Conservation (phyloP, 176 grass and related monocot genomes). For the Zea luxurians region DNA sequence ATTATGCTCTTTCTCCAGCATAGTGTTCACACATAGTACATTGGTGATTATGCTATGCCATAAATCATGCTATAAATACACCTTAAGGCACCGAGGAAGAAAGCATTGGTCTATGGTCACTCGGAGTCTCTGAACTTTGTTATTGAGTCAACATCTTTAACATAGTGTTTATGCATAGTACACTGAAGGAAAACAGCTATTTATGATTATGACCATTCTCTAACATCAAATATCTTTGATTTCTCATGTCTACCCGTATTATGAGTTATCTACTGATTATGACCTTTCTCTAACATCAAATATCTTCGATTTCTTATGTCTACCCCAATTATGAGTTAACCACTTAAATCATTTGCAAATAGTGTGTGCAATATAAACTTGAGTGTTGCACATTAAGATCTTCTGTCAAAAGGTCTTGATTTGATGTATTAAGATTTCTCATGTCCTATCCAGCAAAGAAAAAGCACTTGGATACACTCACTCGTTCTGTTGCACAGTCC, state of each 20-base stretch:
- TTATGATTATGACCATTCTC: conserved; percentile 8
- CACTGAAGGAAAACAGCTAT: neutral
- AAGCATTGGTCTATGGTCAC: neutral
- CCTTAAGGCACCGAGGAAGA: neutral
- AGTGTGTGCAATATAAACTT: conserved; percentile 14
- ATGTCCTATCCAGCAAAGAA: conserved; percentile 1
- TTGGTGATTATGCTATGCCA: neutral
- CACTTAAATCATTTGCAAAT: conserved; percentile 13
- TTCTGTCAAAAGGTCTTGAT: conserved; percentile 16
- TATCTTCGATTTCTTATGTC: conserved; percentile 8
- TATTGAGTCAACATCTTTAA: neutral
- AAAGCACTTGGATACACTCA: conserved; percentile 13
- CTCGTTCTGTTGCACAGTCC: neutral
- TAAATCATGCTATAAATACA: neutral
- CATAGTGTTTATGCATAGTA: neutral
- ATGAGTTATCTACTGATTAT: neutral
- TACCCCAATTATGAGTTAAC: neutral
- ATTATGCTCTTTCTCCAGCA: neutral
- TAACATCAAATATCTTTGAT: neutral
- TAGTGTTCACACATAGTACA: neutral
- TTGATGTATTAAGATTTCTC: conserved; percentile 1
- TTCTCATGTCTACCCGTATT: neutral
- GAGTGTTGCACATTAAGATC: neutral
- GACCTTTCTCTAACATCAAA: neutral
- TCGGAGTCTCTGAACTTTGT: neutral